Conservation (phyloP, 768 basidiomycete species). For the Amanita rubescens region DNA sequence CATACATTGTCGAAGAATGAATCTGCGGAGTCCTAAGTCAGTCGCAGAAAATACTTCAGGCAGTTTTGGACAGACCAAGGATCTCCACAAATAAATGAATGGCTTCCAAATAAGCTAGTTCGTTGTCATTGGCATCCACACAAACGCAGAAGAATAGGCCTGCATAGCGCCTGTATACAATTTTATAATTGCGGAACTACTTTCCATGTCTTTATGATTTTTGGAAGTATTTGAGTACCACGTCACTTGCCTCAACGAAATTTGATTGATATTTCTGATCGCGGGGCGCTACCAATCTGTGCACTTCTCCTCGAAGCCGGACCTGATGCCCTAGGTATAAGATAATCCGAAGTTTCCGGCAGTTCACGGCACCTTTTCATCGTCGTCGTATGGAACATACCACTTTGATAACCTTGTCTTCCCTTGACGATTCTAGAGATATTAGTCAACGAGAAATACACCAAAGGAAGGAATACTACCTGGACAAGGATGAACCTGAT, state of each 20-base stretch:
- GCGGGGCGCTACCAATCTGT: constrained; percentile 88
- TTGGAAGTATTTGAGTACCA: constrained; percentile 3
- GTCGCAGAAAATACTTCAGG: background rate
- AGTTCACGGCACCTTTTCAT: constrained; percentile 72
- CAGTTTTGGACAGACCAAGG: constrained; percentile 55
- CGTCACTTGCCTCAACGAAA: constrained; percentile 81
- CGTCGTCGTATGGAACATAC: constrained; percentile 99
- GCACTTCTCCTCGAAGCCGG: constrained; percentile 91
- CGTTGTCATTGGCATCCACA: constrained; percentile 97
- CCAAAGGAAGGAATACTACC: constrained; percentile 29
- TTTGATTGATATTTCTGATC: constrained; percentile 99
- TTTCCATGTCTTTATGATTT: constrained; percentile 3
- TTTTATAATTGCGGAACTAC: constrained; percentile 96
- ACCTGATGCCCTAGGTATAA: constrained; percentile 42
- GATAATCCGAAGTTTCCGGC: background rate
- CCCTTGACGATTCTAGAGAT: constrained; percentile 85
- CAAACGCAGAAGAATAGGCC: constrained; percentile 98
- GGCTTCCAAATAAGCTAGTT: constrained; percentile 93
- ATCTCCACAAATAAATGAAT: constrained; percentile 99
- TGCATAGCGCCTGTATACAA: constrained; percentile 94
- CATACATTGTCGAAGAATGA: constrained; percentile 99
- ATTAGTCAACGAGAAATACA: background rate
- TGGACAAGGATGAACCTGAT: constrained; percentile 98
- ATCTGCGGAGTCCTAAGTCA: constrained; percentile 38
- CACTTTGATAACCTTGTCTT: constrained; percentile 97